Evolutionary conservation across 1,284 basidiomycete genomes (phyloP), one percentile per base, ranked within the genome.

Genomic region (Boletus subluridellus): DNA sequence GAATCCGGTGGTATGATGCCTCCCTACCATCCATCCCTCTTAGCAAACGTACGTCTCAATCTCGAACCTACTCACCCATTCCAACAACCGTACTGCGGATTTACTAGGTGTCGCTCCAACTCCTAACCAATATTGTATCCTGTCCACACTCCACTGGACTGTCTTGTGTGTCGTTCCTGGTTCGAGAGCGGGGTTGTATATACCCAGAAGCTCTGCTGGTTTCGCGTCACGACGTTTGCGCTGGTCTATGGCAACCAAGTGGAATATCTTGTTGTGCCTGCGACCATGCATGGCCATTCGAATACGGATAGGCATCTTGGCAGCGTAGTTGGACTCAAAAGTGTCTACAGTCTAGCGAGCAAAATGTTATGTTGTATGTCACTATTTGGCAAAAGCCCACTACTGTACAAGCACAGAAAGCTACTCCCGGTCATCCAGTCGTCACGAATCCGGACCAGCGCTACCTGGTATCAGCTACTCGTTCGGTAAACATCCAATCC

Each of bases 91-190:
- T 34, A 90, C 84, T 4, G 92, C 92, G 7, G 87, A 82, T 65
- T 86, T 86, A 49, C 86, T 90, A 0, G 95, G 95, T 65, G 86
- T 77, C 37, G 95, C 95, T 3, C 94, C 95, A 28, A 90, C 84
- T 35, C 80, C 78, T 34, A 98, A 75, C 95, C 95, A 98, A 72
- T 94, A 94, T 60, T 81, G 82, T 74, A 98, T 94, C 71, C 95
- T 85, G 63, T 92, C 86, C 46, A 89, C 87, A 74, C 94, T 93
- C 94, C 94, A 97, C 70, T 91, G 85, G 54, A 98, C 79, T 28
- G 85, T 85, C 76, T 95, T 97, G 79, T 60, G 76, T 74, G 65
- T 79, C 69, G 52, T 42, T 24, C 63, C 69, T 7, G 42, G 60
- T 47, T 53, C 71, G 47, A 84, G 71, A 54, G 81, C 80, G 21